Conservation (phyloP, 495 filamentous ascomycete species). For the Bacidia gigantensis region DNA sequence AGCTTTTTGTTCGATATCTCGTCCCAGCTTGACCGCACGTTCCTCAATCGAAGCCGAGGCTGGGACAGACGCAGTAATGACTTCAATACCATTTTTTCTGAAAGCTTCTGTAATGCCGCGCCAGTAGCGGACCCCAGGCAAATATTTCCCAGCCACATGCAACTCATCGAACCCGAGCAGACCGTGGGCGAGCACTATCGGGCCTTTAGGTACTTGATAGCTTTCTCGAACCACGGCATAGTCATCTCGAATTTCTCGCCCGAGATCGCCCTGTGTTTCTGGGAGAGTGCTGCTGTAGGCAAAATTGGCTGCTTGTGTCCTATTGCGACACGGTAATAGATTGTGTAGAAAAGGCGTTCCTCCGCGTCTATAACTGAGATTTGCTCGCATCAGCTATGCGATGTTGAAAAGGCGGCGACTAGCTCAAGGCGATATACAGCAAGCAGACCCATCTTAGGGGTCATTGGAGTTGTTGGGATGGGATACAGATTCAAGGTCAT, state of each 20-base stretch:
- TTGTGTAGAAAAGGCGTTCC: too few relatives aligned
- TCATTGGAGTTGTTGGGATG: too few relatives aligned
- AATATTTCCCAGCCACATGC: constrained; percentile 48
- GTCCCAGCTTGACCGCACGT: constrained; percentile 39
- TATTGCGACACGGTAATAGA: background rate
- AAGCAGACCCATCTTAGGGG: too few relatives aligned
- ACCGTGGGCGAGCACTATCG: constrained; percentile 78
- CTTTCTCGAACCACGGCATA: constrained; percentile 56
- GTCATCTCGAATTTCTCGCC: constrained; percentile 59
- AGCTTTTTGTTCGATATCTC: constrained; percentile 41
- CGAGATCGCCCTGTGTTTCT: constrained; percentile 38
- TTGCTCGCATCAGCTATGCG: too few relatives aligned
- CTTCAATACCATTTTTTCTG: constrained; percentile 53
- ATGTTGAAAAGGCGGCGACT: too few relatives aligned
- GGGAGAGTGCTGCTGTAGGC: background rate
- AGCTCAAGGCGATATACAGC: too few relatives aligned
- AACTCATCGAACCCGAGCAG: constrained; percentile 84
- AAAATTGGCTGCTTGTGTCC: background rate
- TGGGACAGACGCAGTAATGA: constrained; percentile 71
- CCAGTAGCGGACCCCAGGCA: constrained; percentile 84
- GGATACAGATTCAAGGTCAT: too few relatives aligned
- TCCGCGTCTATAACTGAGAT: too few relatives aligned
- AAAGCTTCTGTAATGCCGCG: constrained; percentile 75
- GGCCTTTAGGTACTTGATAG: constrained; percentile 56
- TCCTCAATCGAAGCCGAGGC: constrained; percentile 65